Base-by-base conservation (phyloP, 2,329 filamentous ascomycete species). In the Ustulina deusta region DNA sequence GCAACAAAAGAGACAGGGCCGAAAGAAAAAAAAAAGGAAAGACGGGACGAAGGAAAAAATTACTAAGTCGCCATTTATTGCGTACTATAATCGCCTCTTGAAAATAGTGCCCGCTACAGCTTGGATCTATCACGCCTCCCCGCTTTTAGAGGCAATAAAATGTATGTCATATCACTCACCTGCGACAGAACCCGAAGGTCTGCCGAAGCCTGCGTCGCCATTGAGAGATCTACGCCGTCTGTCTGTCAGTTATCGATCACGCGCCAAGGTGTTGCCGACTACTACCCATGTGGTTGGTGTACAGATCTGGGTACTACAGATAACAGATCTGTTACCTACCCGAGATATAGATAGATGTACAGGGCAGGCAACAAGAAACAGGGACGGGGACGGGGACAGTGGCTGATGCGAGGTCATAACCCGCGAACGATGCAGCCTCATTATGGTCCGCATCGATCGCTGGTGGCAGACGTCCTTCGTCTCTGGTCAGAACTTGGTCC, bases 141-240 rank as follows among this genome's bases (percentile, higher is more conserved):
- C 66, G 58, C 66, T 62, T 62, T 63, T 66, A 51, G 63, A 52
- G 63, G 63, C 66, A 66, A 69, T 63, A 61, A 64, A 64, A 36
- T 32, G 60, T 36, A 40, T 59, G 22, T 27, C 51, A 10, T 44
- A 42, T 25, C 58, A 22, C 59, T 59, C 32, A 17, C 25, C 22
- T 11, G 40, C 27, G 55, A 67, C 55, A 48, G 55, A 55, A 20
- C 59, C 38, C 65, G 65, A 52, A 20, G 49, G 27, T 51, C 48
- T 32, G 13, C 27, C 27, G 25, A 32, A 38, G 59, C 54, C 60
- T 36, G 15, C 48, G 60, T 49, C 55, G 48, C 38, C 60, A 63
- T 60, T 25, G 25, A 60, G 55, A 60, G 60, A 67, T 56, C 54
- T 42, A 54, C 56, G 49, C 32, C 25, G 20, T 58, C 40, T 57